Evolutionary conservation across 306 rosid genomes (phyloP).

Genomic region (Luffa aegyptiaca): DNA sequence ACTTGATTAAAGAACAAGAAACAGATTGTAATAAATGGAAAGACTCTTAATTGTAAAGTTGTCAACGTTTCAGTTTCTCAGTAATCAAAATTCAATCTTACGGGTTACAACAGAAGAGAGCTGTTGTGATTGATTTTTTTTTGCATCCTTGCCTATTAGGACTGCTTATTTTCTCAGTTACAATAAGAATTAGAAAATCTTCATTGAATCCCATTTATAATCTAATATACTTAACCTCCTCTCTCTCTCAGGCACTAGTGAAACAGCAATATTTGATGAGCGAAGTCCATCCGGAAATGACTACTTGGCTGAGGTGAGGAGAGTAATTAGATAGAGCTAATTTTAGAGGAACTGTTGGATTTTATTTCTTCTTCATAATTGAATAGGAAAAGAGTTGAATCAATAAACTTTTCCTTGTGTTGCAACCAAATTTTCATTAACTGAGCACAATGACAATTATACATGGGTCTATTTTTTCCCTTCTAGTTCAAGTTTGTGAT

Average conservation of each 20-base stretch:
- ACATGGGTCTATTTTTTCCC: not conserved
- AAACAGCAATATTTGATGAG: slow-evolving; percentile 68
- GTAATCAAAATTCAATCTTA: not conserved
- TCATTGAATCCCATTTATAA: not conserved
- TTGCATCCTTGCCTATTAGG: not conserved
- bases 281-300: slow-evolving; percentile 85
- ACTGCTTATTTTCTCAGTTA: not conserved
- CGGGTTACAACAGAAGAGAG: not conserved
- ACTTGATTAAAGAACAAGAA: not conserved
- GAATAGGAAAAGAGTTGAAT: not conserved
- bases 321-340: not conserved
- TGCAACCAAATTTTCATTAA: not conserved
- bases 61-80: not conserved
- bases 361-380: not conserved
- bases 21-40: not conserved
- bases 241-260: slow-evolving; percentile 52
- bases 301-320: slow-evolving; percentile 83
- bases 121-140: not conserved
- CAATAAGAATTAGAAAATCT: not conserved
- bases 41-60: not conserved
- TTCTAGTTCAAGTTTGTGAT: not conserved
- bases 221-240: not conserved
- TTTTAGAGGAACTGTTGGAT: not conserved
- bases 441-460: not conserved
- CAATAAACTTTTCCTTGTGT: not conserved